Evolutionary conservation across 73 alveolate species (phyloP), one percentile per base, ranked within the genome.

Genomic region (Stentor roeselii): DNA sequence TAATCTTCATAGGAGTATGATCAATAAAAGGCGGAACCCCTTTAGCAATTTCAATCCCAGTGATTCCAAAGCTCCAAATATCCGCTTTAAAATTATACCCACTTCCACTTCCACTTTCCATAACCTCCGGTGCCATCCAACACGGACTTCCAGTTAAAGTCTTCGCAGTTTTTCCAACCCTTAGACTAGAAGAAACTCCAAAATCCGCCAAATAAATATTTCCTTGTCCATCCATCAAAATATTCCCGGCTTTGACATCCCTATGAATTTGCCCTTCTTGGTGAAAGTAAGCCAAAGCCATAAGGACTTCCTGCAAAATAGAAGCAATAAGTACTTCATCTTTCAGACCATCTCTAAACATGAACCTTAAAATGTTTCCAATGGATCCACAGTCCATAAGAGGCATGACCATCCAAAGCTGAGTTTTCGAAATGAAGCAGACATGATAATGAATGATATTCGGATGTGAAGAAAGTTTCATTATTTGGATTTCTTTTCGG

Each of bases 51-150:
- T 92, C 97, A 15, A 92, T 88, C 2, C 91, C 92, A 0, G 97
- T 92, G 3, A 92, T 90, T 4, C 97, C 97, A 21, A 92, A 60
- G 6, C 93, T 83, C 96, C 97, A 92, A 3, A 92, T 90, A 75
- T 92, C 97, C 3, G 95, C 95, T 42, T 89, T 42, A 84, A 67
- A 84, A 58, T 90, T 92, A 76, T 92, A n/a, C 90, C 93, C 89
- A 15, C 77, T 60, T 67, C 89, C 78, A 80, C 86, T 92, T 30
- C 37, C 80, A 27, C 42, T 27, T 67, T 67, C 80, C 87, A 88
- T 85, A 75, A 91, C 95, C 82, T 93, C 96, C 3, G 96, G 96
- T 39, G 95, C 94, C 95, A 91, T 91, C 95, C 98, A 91, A 80
- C 94, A 90, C 6, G 96, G 94, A 3, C 94, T 86, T 14, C 96